These are phyloP conservation scores for Barnettozyma pratensis DNA, from an alignment of 805 yeast species.

Conservation along the genomic window DNA sequence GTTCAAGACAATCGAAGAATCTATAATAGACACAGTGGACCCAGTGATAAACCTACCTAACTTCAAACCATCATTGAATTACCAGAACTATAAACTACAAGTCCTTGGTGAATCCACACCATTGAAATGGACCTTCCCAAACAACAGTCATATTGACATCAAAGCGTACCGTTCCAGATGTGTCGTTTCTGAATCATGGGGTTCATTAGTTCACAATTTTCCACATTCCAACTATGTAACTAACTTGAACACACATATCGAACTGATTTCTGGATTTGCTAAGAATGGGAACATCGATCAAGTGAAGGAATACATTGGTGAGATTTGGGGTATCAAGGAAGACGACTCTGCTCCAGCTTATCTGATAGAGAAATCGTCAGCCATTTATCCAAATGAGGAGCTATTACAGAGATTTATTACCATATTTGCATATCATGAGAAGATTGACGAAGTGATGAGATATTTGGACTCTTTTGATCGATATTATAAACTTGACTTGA, in stretches of 20 bases:
- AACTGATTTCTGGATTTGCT: constrained; percentile 20
- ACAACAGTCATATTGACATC: neutral
- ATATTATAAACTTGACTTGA: constrained; percentile 10
- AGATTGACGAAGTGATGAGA: constrained; percentile 8
- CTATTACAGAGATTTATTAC: constrained; percentile 13
- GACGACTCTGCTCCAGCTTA: constrained; percentile 3
- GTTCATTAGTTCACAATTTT: neutral
- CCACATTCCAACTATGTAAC: constrained; percentile 7
- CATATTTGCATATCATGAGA: constrained; percentile 15
- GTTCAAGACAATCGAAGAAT: constrained; percentile 1
- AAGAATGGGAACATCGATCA: constrained; percentile 14
- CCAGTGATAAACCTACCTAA: neutral
- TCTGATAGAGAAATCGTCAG: constrained; percentile 8
- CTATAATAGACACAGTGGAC: neutral
- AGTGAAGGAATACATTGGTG: constrained; percentile 15
- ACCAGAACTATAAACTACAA: constrained; percentile 14
- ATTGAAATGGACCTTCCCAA: constrained; percentile 10
- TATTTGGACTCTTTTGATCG: constrained; percentile 13
- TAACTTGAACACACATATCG: constrained; percentile 18
- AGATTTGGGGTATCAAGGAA: constrained; percentile 20
- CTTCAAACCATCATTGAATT: constrained; percentile 9
- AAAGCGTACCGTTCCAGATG: neutral
- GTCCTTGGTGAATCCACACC: constrained; percentile 17
- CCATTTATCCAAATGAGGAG: constrained; percentile 18
- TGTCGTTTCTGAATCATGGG: neutral